A percentile compares a stretch with the other conserved stretches of the same genome.
Evolutionary conservation across 192 early-diverging fungal species (phyloP).

Genomic region (Neocallimastix lanati): DNA sequence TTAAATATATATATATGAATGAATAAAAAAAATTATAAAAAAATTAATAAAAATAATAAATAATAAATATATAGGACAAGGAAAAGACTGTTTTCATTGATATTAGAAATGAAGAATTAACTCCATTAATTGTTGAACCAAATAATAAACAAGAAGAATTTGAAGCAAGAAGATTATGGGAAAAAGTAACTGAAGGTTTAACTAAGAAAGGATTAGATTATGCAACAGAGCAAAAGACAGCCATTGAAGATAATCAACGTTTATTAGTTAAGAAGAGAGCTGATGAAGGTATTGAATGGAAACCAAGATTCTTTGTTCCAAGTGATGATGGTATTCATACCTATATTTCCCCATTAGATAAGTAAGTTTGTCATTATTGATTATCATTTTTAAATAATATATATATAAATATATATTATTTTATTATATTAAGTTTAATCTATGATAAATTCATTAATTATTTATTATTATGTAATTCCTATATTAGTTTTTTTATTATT

Average conservation of each 20-base stretch:
- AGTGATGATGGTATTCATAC: neutral
- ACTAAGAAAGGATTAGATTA: constrained; percentile 37
- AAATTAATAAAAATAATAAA: constrained; percentile 14
- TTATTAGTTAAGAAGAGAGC: constrained; percentile 29
- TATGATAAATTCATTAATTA: too few species aligned
- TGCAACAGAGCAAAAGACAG: constrained; percentile 48
- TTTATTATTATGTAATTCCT: too few species aligned
- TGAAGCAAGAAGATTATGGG: constrained; percentile 69
- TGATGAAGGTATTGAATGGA: constrained; percentile 25
- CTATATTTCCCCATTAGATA: neutral
- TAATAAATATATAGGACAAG: neutral
- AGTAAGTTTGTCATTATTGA: too few species aligned
- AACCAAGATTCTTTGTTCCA: constrained; percentile 41
- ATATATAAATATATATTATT: too few species aligned
- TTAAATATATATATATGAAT: too few species aligned
- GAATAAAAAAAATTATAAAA: constrained; percentile 9
- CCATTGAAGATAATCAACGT: constrained; percentile 59
- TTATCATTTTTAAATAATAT: too few species aligned
- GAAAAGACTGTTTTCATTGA: constrained; percentile 42
- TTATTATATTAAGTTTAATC: too few species aligned
- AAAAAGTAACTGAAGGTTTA: constrained; percentile 51
- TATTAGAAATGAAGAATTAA: constrained; percentile 37
- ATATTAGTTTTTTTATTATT: too few species aligned
- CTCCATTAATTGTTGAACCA: constrained; percentile 48
- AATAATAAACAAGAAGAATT: constrained; percentile 54